These are phyloP conservation scores for Favolaschia claudopus DNA, from an alignment of 768 basidiomycete species.

Conservation along the genomic window DNA sequence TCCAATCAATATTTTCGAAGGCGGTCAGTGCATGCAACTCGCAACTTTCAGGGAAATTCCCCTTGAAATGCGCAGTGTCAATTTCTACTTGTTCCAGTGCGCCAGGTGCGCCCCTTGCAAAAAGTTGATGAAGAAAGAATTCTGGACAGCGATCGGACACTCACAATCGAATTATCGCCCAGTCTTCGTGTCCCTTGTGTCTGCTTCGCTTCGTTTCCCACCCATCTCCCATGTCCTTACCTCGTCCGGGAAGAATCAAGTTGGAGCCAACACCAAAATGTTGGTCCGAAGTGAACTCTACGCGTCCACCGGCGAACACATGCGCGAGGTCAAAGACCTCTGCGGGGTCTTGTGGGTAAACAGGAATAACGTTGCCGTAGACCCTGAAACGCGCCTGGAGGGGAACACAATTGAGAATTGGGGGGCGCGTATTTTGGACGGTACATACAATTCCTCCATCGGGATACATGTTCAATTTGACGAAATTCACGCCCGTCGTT, in stretches of 20 bases:
- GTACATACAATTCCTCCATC: constrained; percentile 92
- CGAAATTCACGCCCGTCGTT: constrained; percentile 67
- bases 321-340: constrained; percentile 85
- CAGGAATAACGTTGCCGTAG: constrained; percentile 80
- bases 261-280: constrained; percentile 95
- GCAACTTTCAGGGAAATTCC: constrained; percentile 77
- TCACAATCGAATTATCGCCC: constrained; percentile 89
- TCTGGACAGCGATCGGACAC: constrained; percentile 34
- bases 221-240: constrained; percentile 95
- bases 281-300: constrained; percentile 89
- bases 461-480: constrained; percentile 95
- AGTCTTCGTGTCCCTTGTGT: constrained; percentile 83
- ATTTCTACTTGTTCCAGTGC: constrained; percentile 82
- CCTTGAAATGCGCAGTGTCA: constrained; percentile 95
- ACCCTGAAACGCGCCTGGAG: constrained; percentile 90
- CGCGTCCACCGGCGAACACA: constrained; percentile 87
- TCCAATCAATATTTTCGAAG: constrained; percentile 44
- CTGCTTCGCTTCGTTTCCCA: constrained; percentile 97
- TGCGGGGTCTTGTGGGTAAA: constrained; percentile 57
- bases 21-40: constrained; percentile 57
- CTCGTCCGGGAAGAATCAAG: constrained; percentile 89
- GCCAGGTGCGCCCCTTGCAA: constrained; percentile 72
- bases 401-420: constrained; percentile 1
- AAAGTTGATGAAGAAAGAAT: constrained; percentile 11
- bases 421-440: background rate